Base-by-base conservation (phyloP, 768 basidiomycete genomes). In the Leucocoprinus leucothites region DNA sequence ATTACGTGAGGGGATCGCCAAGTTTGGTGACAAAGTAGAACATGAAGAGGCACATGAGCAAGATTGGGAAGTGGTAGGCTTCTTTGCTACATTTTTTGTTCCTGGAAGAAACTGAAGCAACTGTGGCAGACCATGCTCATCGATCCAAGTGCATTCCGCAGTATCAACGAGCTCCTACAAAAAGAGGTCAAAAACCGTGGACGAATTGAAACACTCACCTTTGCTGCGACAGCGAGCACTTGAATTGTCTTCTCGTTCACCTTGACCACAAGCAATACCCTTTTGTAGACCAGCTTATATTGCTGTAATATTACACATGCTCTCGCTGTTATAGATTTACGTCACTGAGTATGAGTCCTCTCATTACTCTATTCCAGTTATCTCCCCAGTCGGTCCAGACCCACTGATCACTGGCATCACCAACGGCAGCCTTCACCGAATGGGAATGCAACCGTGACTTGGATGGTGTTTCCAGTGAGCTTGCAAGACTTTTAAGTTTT, bases 181-280 rank as follows among this genome's bases (percentile, higher is more conserved):
- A 91, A 89, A 66, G 91, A 98, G 66, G 88, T 87, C 65, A 95
- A 96, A 69, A 92, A 92, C 16, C 81, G 82, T 60, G 91, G 93
- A 1, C 78, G 89, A 49, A 74, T 98, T 38, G 96, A 98, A 70
- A 95, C 94, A 0, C 66, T 92, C 62, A 76, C 84, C 11, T 84
- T 89, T 58, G 79, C 88, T 41, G 86, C 86, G 1, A 86, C 82
- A 5, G 80, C 82, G 1, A 64, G 58, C 55, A 57, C 47, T 28
- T 66, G 60, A 46, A 16, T 31, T 11, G 11, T 31, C 31, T 31
- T 5, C 6, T 31, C 31, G 6, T 31, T 11, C 11, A 11, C 31
- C 18, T 8, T 28, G 5, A 3, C 25, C 21, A 14, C 7, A 8
- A 8, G 7, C 35, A 28, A 34, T 36, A 14, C 25, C 48, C 56